These are phyloP conservation scores for Aegilops bicornis DNA, from an alignment of 176 grass and related monocot genomes.

Conservation along the genomic window DNA sequence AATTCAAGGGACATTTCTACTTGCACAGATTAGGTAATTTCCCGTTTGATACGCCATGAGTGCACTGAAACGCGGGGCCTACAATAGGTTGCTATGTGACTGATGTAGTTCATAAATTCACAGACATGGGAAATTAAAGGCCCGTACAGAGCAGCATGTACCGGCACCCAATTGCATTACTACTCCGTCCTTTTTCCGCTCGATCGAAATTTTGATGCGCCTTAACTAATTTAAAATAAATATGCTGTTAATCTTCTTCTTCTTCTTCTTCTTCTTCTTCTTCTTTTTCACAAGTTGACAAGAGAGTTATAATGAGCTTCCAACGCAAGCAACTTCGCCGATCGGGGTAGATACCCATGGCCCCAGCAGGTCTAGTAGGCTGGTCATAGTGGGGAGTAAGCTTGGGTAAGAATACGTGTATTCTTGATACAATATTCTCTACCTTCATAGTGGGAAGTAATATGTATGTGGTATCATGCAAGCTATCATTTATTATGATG, in stretches of 20 bases:
- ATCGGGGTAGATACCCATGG: not conserved
- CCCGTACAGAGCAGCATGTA: slow-evolving; percentile 26
- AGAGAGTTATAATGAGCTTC: not conserved
- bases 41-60: not conserved
- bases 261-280: too few relatives aligned
- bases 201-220: not conserved
- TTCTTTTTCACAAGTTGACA: not conserved
- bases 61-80: slow-evolving; percentile 27
- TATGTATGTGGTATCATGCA: too few relatives aligned
- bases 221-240: not conserved
- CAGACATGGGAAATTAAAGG: slow-evolving; percentile 19
- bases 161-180: slow-evolving; percentile 17
- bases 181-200: slow-evolving; percentile 11
- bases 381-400: too few relatives aligned
- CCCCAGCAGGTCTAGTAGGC: not conserved
- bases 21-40: not conserved
- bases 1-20: not conserved
- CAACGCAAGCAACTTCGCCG: slow-evolving; percentile 4
- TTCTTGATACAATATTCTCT: too few relatives aligned
- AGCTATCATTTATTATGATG: too few relatives aligned
- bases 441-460: too few relatives aligned
- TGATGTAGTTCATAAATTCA: slow-evolving; percentile 48
- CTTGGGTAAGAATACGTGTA: too few relatives aligned
- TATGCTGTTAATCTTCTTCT: too few relatives aligned
- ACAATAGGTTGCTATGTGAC: slow-evolving; percentile 31